These are phyloP conservation scores for Mortierella alpina DNA, from an alignment of 192 early-diverging fungal species.

Conservation along the genomic window DNA sequence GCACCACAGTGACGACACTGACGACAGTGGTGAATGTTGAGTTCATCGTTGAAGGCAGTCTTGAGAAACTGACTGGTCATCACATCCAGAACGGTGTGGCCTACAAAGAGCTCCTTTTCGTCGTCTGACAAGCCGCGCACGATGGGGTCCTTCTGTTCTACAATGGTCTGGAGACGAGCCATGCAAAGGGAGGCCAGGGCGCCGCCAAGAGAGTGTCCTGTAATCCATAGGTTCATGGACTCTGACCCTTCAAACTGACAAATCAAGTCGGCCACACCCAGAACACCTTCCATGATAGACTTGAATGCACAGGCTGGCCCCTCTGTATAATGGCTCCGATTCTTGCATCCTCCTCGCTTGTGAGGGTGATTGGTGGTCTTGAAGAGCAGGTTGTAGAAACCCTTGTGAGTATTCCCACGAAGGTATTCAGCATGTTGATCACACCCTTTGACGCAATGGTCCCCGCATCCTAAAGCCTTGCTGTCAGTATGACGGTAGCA, in stretches of 20 bases:
- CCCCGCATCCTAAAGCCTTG: not conserved
- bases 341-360: too few relatives aligned
- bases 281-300: not conserved
- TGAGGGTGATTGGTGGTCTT: not conserved
- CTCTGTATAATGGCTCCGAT: not conserved
- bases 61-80: not conserved
- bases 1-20: not conserved
- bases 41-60: not conserved
- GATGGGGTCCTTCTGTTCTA: not conserved
- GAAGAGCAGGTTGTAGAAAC: slow-evolving; percentile 3
- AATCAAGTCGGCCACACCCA: too few relatives aligned
- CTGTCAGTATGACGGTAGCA: too few relatives aligned
- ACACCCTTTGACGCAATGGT: not conserved
- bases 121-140: not conserved
- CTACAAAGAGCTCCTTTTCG: not conserved
- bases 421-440: not conserved
- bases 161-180: slow-evolving; percentile 12
- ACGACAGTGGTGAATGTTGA: not conserved
- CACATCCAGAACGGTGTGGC: not conserved
- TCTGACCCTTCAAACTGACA: not conserved
- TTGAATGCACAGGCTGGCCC: not conserved
- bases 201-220: slow-evolving; percentile 5
- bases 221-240: slow-evolving; percentile 3
- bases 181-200: slow-evolving; percentile 4
- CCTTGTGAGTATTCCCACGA: not conserved